phyloP scores from a whole-genome alignment of 2,329 filamentous ascomycete species.

The Fusarium cicatricum region DNA sequence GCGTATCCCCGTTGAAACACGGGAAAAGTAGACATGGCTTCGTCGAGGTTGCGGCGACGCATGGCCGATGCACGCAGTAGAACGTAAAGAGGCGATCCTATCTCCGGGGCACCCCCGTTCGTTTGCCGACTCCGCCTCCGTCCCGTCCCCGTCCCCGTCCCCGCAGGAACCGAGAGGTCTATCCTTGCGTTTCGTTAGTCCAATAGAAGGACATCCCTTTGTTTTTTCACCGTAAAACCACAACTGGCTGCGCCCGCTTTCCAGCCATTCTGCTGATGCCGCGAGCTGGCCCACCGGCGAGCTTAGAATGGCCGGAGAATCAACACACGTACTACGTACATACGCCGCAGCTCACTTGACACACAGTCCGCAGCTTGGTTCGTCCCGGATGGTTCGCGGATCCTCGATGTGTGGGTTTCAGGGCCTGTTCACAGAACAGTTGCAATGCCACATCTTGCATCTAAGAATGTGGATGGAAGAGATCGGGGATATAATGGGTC shows the following conservation, averaged over 20 bases:
- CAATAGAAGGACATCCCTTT: neutral
- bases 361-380: constrained; percentile 36
- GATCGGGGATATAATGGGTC: constrained; percentile 19
- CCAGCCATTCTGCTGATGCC: constrained; percentile 12
- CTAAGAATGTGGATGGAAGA: constrained; percentile 34
- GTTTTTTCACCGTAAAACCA: neutral
- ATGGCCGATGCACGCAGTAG: neutral
- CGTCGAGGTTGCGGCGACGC: constrained; percentile 1
- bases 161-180: constrained; percentile 17
- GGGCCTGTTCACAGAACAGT: constrained; percentile 34
- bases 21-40: neutral
- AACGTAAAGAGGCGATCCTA: neutral
- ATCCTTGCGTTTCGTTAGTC: constrained; percentile 5
- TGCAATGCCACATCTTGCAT: constrained; percentile 39
- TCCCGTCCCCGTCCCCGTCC: neutral
- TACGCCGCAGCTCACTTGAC: constrained; percentile 46
- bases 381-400: constrained; percentile 30
- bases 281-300: constrained; percentile 28
- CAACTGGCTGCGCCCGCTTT: constrained; percentile 1
- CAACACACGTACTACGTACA: constrained; percentile 44
- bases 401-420: constrained; percentile 21
- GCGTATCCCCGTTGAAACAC: constrained; percentile 10
- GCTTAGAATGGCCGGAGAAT: constrained; percentile 32
- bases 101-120: constrained; percentile 11
- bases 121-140: constrained; percentile 23